Conservation (phyloP, 345 rosid species). For the Hirschfeldia incana region DNA sequence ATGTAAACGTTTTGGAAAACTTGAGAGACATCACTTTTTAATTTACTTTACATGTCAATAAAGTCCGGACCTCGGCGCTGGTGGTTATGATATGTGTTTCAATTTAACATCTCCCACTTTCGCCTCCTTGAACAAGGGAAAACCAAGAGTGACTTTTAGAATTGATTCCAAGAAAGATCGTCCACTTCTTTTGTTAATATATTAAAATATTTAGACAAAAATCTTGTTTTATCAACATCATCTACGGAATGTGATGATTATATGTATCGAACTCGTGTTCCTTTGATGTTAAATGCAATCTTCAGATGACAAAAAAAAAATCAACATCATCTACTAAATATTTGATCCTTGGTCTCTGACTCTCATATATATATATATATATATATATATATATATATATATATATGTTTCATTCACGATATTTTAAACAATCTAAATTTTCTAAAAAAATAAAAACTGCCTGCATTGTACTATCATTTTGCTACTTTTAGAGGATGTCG, state of each 20-base stretch:
- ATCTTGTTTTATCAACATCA: background rate
- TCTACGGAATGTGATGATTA: no score
- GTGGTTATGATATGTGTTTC: no score
- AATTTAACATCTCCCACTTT: no score
- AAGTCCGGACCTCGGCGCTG: no score
- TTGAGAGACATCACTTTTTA: no score
- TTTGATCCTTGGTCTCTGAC: background rate
- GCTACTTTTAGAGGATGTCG: slow-evolving; percentile 11
- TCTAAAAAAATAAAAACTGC: background rate
- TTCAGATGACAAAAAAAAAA: no score
- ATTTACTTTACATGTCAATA: no score
- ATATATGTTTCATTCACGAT: background rate
- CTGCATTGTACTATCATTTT: slow-evolving; percentile 2
- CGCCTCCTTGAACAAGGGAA: background rate
- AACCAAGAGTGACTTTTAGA: background rate
- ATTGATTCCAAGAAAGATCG: background rate
- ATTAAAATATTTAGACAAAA: background rate
- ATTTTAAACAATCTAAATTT: background rate
- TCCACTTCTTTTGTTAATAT: background rate
- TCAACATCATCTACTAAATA: background rate
- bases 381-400: no score
- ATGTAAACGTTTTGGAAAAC: no score
- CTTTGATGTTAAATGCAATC: no score
- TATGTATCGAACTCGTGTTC: no score
- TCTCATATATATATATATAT: no score